Evolutionary conservation across 768 basidiomycete species (phyloP).

Genomic region (Mycena sanguinolenta): DNA sequence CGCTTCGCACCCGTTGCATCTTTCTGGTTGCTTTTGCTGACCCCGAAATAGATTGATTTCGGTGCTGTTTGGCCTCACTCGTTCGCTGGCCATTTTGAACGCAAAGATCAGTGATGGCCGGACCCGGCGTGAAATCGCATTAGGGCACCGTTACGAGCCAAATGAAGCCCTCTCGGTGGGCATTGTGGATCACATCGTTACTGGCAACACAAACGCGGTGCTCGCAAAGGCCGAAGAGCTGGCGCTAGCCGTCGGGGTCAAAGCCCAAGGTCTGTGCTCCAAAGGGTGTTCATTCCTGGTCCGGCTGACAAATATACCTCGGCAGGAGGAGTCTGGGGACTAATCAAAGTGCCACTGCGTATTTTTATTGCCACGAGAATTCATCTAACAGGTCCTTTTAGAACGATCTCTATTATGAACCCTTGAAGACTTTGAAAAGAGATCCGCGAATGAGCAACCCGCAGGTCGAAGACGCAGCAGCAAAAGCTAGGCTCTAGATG

Average conservation of each 20-base stretch:
- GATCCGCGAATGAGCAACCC: constrained; percentile 53
- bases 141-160: constrained; percentile 85
- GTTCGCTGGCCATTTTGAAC: constrained; percentile 71
- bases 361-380: background rate
- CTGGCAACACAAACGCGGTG: constrained; percentile 70
- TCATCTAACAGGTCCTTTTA: constrained; percentile 39
- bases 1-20: constrained; percentile 27
- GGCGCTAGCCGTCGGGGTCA: constrained; percentile 63
- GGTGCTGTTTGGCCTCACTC: constrained; percentile 85
- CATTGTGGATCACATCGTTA: constrained; percentile 78
- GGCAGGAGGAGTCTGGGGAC: constrained; percentile 73
- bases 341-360: constrained; percentile 78
- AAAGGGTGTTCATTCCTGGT: background rate
- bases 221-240: constrained; percentile 74
- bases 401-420: constrained; percentile 69
- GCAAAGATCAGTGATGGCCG: constrained; percentile 74
- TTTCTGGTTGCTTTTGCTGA: background rate
- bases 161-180: constrained; percentile 75
- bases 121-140: constrained; percentile 76
- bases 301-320: background rate
- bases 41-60: constrained; percentile 69
- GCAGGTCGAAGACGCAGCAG: constrained; percentile 62
- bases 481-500: constrained; percentile 58
- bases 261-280: constrained; percentile 53
- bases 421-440: constrained; percentile 58